Base-by-base conservation (phyloP, 441 rosid genomes). In the Erysimum pusillum region DNA sequence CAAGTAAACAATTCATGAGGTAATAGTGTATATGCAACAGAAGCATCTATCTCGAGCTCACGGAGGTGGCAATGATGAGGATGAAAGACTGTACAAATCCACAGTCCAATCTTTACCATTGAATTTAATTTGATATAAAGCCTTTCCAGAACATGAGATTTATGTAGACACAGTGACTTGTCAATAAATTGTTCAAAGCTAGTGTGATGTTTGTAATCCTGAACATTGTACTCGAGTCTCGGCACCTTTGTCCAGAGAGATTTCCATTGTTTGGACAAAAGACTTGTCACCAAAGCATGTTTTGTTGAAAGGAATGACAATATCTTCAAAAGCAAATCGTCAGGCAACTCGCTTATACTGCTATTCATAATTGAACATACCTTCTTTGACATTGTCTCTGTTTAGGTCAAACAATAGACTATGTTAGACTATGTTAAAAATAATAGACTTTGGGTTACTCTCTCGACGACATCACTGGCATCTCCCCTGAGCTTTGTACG, bases 231-330 rank as follows among this genome's bases (percentile, higher is more conserved):
- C 35, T 22, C 9, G 35, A 45, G 61, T 53, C 25, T n/a, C 4
- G 18, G 58, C 32, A 34, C 45, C 31, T 1, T 66, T 66, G 59
- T 66, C 70, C 58, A 66, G 5, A 48, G 70, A 48, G 8, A 48
- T 34, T 35, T 34, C 70, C 70, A 66, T 18, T 9, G 9, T 35
- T 49, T 66, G 20, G 44, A 48, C 45, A 34, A 48, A 11, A 49
- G 8, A 34, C 45, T 66, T 34, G 45, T 48, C 57, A 18, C 31
- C 70, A 48, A 18, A 7, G 5, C 32, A 32, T 13, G 58, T 34
- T 48, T 34, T 18, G 57, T 48, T 15, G 45, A 17, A 34, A 48
- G 32, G 70, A 32, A 48, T 49, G 70, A 34, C 57, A 49, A 49
- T 34, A 48, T 66, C 70, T 49, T 49, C 44, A 65, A 32, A 4